Percentiles rank a stretch among this genome's conserved stretches.
These are phyloP conservation scores for Cucurbita maxima DNA, from an alignment of 306 rosid species.

Conservation along the genomic window DNA sequence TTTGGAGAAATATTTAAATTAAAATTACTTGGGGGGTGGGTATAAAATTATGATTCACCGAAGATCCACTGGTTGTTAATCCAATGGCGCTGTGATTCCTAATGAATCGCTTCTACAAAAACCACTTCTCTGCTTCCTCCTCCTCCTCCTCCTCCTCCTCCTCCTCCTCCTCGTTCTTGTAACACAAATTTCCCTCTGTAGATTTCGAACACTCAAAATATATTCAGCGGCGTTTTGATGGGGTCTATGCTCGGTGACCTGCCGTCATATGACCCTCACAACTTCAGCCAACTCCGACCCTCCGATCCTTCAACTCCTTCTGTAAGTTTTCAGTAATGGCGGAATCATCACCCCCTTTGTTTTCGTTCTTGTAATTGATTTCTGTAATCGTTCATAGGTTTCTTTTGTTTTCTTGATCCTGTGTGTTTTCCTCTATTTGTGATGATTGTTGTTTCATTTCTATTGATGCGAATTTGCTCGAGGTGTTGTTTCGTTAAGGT, in stretches of 20 bases:
- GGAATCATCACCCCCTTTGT: not conserved
- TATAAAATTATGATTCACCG: not conserved
- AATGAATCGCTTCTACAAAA: not conserved
- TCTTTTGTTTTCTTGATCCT: not conserved
- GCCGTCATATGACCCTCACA: constrained; percentile 86
- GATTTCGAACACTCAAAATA: not conserved
- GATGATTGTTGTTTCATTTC: not conserved
- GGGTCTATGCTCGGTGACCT: constrained; percentile 73
- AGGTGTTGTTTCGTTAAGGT: not conserved
- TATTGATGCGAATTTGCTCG: not conserved
- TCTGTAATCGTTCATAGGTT: not conserved
- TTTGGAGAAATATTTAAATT: not conserved
- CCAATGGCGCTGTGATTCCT: not conserved
- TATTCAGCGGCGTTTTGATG: constrained; percentile 21
- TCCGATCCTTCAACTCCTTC: constrained; percentile 77
- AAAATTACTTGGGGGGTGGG: not conserved
- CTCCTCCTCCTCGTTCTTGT: not conserved
- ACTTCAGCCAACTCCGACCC: constrained; percentile 87
- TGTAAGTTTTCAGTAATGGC: constrained; percentile 32
- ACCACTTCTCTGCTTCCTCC: constrained; percentile 4
- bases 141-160: not conserved
- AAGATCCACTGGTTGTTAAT: not conserved
- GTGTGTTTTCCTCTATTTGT: not conserved
- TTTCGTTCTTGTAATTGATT: constrained; percentile 6
- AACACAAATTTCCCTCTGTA: not conserved